Conservation (phyloP, 768 basidiomycete species). For the Agrocybe chaxingu region DNA sequence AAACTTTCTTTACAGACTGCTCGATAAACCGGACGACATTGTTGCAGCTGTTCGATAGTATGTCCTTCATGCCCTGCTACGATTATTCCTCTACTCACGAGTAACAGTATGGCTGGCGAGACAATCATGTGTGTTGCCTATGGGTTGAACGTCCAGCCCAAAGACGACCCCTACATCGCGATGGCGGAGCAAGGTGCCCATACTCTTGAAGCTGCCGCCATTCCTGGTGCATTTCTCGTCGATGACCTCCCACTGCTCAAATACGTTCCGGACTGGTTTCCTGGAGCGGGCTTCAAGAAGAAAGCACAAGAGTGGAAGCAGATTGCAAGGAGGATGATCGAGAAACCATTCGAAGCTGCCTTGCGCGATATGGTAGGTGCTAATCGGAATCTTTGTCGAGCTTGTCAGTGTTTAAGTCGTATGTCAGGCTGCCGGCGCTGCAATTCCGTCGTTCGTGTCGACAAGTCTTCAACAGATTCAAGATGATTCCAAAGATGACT, state of each 20-base stretch:
- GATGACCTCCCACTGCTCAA: slow-evolving; percentile 36
- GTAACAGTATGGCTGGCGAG: slow-evolving; percentile 21
- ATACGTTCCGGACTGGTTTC: slow-evolving; percentile 55
- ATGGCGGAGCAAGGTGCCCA: slow-evolving; percentile 34
- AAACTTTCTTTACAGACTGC: no score
- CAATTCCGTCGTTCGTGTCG: slow-evolving; percentile 17
- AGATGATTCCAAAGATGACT: slow-evolving; percentile 17
- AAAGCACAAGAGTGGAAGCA: slow-evolving; percentile 44
- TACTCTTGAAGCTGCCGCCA: slow-evolving; percentile 26
- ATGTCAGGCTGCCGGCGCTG: slow-evolving; percentile 8
- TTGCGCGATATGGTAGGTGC: slow-evolving; percentile 21
- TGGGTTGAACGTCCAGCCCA: slow-evolving; percentile 34
- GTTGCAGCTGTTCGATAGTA: no score
- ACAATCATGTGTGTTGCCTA: slow-evolving; percentile 38
- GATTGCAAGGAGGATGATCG: slow-evolving; percentile 30
- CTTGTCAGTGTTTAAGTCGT: slow-evolving; percentile 1
- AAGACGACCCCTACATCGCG: slow-evolving; percentile 39
- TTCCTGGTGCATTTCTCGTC: slow-evolving; percentile 43
- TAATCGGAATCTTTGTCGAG: background rate
- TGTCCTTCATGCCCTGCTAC: no score
- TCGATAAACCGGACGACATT: no score
- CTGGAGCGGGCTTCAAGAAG: slow-evolving; percentile 55
- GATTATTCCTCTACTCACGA: background rate
- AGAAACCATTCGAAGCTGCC: slow-evolving; percentile 30
- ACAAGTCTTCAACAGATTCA: slow-evolving; percentile 17